These are phyloP conservation scores for Arthrobotrys sphaeroides DNA, from an alignment of 2,329 filamentous ascomycete genomes.

Conservation along the genomic window DNA sequence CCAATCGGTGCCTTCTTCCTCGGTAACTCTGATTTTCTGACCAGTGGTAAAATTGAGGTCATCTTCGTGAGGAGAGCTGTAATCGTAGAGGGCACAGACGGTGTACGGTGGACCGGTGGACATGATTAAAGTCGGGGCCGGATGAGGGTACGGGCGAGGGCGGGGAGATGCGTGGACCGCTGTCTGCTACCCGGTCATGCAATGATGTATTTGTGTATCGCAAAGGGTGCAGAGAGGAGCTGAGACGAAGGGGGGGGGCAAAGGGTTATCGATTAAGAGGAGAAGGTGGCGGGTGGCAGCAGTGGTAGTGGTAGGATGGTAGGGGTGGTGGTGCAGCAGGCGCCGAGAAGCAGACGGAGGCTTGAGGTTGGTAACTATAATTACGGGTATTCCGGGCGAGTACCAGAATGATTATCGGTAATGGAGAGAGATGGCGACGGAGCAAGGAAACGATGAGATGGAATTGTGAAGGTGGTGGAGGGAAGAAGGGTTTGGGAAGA, in stretches of 20 bases:
- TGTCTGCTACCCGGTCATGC: neutral
- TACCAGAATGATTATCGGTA: too few species aligned
- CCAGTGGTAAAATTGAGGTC: conserved; percentile 86
- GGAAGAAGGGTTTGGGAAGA: neutral
- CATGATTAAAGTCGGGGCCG: conserved; percentile 4
- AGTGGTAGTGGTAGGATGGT: too few species aligned
- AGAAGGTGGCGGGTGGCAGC: too few species aligned
- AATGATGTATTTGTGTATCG: too few species aligned
- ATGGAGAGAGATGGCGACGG: neutral
- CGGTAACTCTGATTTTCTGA: conserved; percentile 92
- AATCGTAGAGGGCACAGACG: conserved; percentile 96
- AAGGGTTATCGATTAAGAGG: too few species aligned
- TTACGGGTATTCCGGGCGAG: too few species aligned
- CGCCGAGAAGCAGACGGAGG: too few species aligned
- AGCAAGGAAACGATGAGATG: too few species aligned
- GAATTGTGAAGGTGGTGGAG: neutral
- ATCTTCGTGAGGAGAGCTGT: conserved; percentile 90
- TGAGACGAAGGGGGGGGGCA: too few species aligned
- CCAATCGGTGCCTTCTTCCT: conserved; percentile 93
- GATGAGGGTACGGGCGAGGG: neutral
- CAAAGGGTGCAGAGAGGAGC: too few species aligned
- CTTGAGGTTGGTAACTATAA: too few species aligned
- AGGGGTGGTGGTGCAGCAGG: too few species aligned
- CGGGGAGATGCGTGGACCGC: neutral
- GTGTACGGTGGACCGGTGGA: conserved; percentile 74